Evolutionary conservation across 164 flowering plant genomes (phyloP), one percentile per base, ranked within the genome.

Genomic region (Piper longum): DNA sequence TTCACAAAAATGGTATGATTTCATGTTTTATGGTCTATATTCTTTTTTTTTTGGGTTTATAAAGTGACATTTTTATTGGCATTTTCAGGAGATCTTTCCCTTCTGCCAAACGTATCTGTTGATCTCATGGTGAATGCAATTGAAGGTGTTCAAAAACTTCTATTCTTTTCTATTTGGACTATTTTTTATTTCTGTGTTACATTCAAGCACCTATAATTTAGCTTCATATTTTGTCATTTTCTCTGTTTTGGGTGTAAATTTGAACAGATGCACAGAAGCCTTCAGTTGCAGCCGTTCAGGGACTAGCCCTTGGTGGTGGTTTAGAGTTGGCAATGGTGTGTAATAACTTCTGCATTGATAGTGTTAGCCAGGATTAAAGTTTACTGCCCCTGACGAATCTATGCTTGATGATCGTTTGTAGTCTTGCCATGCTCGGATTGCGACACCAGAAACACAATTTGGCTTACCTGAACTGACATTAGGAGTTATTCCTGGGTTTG

Each of bases 281-380:
- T 44, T 66, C 77, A 60, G 97, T 93, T 79, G 96, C 96, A 70
- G 97, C 99, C 42, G 66, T 90, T 57, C 82, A 82, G 76, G 97
- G 99, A 62, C 85, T 90, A 69, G 99, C 99, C 65, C 88, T 93
- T 69, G 97, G 99, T 61, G 99, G 97, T 71, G 99, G 97, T 70
- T 77, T 93, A 67, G 97, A 93, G 68, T 69, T 90, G 67, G 82
- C 96, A 41, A 63, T 93, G 96, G 95, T 86, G 69, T 65, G 92
- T 78, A 39, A 60, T 72, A 73, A 60, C 64, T 69, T 17, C 52
- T 68, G 16, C 54, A 40, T 9, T 12, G 60, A 26, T n/a, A 26
- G 43, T 26, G 17, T 7, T 61, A 54, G 48, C 11, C 48, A 44
- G 11, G 48, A 44, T 5, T 44, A 9, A 44, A 5, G 8, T 44